Conservation (phyloP, 2,329 filamentous ascomycete genomes). For the Cordyceps militaris region DNA sequence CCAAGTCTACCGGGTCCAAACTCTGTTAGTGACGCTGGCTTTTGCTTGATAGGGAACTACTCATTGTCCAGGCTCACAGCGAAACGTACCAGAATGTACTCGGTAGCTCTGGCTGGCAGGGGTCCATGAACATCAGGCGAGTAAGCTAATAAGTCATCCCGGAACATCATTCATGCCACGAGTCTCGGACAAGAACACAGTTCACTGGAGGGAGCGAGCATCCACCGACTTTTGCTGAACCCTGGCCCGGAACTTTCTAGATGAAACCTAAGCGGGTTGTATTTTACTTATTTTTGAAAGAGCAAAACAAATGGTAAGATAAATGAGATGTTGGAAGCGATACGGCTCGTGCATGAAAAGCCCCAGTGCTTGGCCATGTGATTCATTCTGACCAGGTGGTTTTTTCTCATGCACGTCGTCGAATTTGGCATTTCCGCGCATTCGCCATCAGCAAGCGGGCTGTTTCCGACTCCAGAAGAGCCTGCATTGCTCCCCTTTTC, state of each 20-base stretch:
- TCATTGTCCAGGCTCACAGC: no score
- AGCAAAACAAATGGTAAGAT: no score
- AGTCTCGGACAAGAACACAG: no score
- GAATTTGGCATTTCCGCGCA: slow-evolving; percentile 4
- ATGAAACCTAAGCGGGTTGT: not conserved
- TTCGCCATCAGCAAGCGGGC: not conserved
- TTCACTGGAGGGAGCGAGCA: no score
- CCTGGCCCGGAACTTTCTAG: not conserved
- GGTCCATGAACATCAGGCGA: not conserved
- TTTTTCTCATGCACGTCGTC: not conserved
- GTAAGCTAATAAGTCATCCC: not conserved
- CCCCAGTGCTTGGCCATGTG: not conserved
- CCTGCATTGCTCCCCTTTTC: not conserved
- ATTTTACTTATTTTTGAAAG: no score
- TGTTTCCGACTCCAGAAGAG: not conserved
- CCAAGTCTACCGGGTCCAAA: no score
- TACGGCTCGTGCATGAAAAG: not conserved
- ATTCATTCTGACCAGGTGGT: not conserved
- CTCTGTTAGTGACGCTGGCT: no score
- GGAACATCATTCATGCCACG: no score
- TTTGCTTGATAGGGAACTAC: no score
- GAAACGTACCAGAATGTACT: no score
- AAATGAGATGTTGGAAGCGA: no score
- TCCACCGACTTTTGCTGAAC: not conserved
- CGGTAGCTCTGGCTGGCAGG: not conserved